Evolutionary conservation across 805 yeast genomes (phyloP).

Genomic region (Metschnikowia borealis): DNA sequence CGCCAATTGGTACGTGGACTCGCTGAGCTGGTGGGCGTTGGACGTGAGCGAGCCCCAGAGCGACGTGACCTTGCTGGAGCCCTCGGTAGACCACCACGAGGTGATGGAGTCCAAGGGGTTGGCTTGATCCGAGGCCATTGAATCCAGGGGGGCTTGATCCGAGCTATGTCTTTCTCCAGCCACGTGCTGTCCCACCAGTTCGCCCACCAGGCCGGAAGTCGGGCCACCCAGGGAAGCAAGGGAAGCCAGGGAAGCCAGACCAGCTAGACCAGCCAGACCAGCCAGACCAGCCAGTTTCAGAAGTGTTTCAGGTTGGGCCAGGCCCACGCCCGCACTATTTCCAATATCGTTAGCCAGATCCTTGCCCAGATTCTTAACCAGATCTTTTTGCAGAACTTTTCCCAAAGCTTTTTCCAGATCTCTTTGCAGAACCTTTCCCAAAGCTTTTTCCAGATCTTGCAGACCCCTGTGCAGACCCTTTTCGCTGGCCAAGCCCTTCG

Average conservation of each 20-base stretch:
- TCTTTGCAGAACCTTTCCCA: not conserved
- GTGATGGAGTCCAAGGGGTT: conserved; percentile 59
- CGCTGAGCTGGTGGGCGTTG: conserved; percentile 46
- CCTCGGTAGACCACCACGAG: conserved; percentile 72
- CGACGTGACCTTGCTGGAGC: conserved; percentile 60
- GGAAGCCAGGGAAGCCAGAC: too few relatives aligned
- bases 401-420: not conserved
- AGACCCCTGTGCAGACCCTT: not conserved
- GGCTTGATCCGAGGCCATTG: not conserved
- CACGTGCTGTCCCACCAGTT: not conserved
- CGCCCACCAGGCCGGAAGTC: not conserved
- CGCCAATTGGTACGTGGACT: conserved; percentile 49
- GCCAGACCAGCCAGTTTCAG: not conserved
- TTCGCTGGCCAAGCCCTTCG: not conserved
- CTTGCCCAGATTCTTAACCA: too few relatives aligned
- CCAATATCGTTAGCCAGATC: not conserved
- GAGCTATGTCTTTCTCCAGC: not conserved
- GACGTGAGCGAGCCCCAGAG: conserved; percentile 66
- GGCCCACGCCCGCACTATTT: too few relatives aligned
- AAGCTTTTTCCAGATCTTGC: not conserved
- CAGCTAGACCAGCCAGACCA: not conserved
- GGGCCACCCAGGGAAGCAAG: too few relatives aligned
- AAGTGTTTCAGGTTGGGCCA: too few relatives aligned
- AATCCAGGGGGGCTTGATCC: too few relatives aligned
- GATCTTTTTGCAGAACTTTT: not conserved